Evolutionary conservation across 164 flowering plant genomes (phyloP), one percentile per base, ranked within the genome.

Genomic region (Macadamia tetraphylla): DNA sequence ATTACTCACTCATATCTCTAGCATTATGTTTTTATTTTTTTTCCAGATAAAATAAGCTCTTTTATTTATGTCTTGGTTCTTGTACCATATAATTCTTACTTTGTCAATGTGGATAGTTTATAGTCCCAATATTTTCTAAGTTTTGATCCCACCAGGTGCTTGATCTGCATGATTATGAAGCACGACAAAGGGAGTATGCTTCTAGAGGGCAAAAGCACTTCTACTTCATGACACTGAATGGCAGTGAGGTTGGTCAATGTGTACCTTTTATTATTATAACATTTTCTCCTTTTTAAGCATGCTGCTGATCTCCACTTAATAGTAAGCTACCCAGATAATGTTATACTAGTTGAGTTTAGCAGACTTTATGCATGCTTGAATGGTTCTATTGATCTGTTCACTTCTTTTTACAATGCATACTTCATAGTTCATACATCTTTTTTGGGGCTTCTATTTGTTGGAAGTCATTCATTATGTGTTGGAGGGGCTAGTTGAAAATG

Each of bases 161-260:
- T 81, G 98, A 95, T 75, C 69, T 89, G 84, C 85, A 75, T 64
- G 67, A 85, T 60, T 92, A 90, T 79, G 94, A 88, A 77, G 87
- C 85, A 60, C 90, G 98, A 1, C 98, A 89, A 63, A 88, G 72
- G 70, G 93, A 90, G 53, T 95, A 95, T 82, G 98, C 96, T 72
- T 67, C 81, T 40, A 80, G 77, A 78, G 96, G 94, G 71, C 98
- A 95, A 75, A 89, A 76, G 74, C 98, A 95, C 84, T 95, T 95
- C 78, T 95, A 92, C 80, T 95, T 95, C 85, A 92, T 95, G 99
- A 95, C 99, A 63, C 75, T 95, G 71, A 88, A 89, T 81, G 92
- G 88, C 76, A 87, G 87, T 66, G 99, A 95, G 99, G 99, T 94
- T 74, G 64, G 87, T 1, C 57, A 13, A 70, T 60, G 3, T 30